A percentile compares a stretch with the other conserved stretches of the same genome.
Conservation (phyloP, 306 rosid species). For the Quillaja saponaria region DNA sequence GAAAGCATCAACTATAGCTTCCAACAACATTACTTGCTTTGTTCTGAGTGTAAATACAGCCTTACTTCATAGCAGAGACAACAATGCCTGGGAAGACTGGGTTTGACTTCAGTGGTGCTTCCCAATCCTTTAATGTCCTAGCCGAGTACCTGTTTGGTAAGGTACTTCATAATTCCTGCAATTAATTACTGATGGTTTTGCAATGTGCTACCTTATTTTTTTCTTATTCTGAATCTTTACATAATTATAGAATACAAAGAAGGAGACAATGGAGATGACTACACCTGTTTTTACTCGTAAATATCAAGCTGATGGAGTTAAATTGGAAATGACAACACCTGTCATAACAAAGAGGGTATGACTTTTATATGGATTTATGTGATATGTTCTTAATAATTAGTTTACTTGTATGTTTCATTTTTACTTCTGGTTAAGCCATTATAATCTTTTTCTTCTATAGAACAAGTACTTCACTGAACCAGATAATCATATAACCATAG, state of each 20-base stretch:
- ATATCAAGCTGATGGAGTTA: conserved; percentile 62
- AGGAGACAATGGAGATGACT: conserved; percentile 94
- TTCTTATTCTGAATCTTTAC: conserved; percentile 10
- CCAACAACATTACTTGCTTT: conserved; percentile 16
- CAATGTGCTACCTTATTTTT: conserved; percentile 17
- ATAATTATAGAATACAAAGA: conserved; percentile 55
- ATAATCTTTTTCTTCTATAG: conserved; percentile 10
- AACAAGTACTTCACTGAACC: conserved; percentile 1
- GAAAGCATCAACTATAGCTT: too few species aligned
- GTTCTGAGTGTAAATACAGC: conserved; percentile 43
- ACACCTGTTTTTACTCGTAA: conserved; percentile 81
- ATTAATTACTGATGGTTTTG: conserved; percentile 7
- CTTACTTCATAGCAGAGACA: conserved; percentile 85
- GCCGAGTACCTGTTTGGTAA: conserved; percentile 96
- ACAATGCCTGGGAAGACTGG: conserved; percentile 90
- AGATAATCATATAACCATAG: not conserved
- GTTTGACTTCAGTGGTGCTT: conserved; percentile 73
- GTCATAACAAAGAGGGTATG: conserved; percentile 77
- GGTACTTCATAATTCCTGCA: conserved; percentile 50
- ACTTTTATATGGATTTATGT: conserved; percentile 18
- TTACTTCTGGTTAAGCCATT: conserved; percentile 5
- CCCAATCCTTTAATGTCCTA: conserved; percentile 79
- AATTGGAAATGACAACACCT: conserved; percentile 95
- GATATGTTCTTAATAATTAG: conserved; percentile 8
- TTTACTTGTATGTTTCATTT: conserved; percentile 10